phyloP scores from a whole-genome alignment of 208 protist genomes.

The Acanthamoeba castellanii region DNA sequence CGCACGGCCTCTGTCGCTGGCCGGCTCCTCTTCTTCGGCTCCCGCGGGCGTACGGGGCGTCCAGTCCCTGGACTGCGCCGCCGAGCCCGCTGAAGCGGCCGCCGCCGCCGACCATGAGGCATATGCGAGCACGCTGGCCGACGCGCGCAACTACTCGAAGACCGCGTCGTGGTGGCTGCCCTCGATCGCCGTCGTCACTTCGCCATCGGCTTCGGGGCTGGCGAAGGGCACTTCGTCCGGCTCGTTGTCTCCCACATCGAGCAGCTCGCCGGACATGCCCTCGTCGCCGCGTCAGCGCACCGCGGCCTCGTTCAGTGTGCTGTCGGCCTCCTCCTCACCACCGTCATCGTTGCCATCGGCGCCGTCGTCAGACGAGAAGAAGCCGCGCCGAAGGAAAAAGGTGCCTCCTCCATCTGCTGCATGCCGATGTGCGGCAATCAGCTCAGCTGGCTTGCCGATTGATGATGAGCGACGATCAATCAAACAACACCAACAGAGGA shows the following conservation, averaged over 20 bases:
- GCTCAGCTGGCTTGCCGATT: too few species aligned
- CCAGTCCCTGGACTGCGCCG: not conserved
- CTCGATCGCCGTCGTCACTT: not conserved
- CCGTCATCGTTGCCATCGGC: not conserved
- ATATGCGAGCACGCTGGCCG: not conserved
- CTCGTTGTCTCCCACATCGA: not conserved
- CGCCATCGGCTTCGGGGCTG: not conserved
- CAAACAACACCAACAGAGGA: not conserved
- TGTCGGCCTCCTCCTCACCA: not conserved
- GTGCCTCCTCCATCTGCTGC: too few species aligned
- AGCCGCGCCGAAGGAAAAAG: not conserved
- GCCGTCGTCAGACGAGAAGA: not conserved
- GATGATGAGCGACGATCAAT: not conserved
- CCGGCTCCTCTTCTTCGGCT: not conserved
- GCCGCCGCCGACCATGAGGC: not conserved
- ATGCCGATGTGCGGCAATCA: not conserved
- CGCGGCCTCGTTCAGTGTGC: not conserved
- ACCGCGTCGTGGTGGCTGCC: conserved; percentile 56
- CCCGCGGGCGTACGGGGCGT: too few species aligned
- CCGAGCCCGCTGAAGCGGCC: not conserved
- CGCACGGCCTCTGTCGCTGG: not conserved
- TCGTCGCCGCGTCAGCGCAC: not conserved
- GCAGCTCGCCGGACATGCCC: not conserved
- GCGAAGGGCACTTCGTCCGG: not conserved
- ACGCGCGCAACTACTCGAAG: conserved; percentile 39